Percentiles rank a stretch among this genome's conserved stretches.
Conservation (phyloP, 345 rosid genomes). For the Ceriops zippeliana region DNA sequence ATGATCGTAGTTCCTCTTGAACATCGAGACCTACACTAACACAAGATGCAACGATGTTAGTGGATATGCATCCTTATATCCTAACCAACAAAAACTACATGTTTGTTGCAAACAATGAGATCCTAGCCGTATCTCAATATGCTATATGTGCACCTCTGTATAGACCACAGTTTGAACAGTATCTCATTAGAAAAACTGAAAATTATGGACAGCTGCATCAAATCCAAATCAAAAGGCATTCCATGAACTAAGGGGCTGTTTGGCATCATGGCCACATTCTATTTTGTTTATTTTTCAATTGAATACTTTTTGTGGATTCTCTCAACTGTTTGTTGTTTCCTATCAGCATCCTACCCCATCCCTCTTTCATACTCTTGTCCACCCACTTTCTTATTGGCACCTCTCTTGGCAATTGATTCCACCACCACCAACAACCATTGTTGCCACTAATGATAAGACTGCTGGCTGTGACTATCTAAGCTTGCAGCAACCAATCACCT, state of each 20-base stretch:
- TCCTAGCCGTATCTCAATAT: background rate
- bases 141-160: background rate
- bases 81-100: conserved; percentile 1
- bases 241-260: background rate
- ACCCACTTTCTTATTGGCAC: no score
- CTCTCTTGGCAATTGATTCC: no score
- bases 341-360: no score
- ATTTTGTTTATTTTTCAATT: background rate
- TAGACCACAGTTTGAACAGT: background rate
- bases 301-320: no score
- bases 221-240: background rate
- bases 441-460: no score
- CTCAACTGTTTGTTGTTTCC: no score
- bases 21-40: conserved; percentile 73
- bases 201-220: background rate
- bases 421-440: no score
- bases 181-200: background rate
- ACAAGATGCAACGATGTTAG: background rate
- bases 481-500: no score
- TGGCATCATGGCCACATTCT: background rate
- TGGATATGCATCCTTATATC: background rate
- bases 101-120: background rate
- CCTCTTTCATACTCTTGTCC: no score
- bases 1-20: conserved; percentile 91
- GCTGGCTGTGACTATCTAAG: no score